Percentiles rank a stretch among this genome's conserved stretches.
phyloP scores from a whole-genome alignment of 176 grass and related monocot genomes.

The Oryza longistaminata region DNA sequence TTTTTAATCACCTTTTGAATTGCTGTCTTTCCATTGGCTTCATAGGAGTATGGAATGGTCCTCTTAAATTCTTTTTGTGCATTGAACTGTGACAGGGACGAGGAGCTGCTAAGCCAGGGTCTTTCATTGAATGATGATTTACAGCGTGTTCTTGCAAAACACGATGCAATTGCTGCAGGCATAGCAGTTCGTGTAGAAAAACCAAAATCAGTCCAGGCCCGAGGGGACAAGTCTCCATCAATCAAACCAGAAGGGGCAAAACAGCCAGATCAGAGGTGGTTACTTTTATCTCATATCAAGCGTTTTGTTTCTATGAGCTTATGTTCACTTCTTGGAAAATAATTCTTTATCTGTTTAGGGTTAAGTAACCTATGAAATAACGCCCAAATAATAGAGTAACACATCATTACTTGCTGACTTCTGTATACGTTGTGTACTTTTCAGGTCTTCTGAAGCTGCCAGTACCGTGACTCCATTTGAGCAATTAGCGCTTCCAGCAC shows the following conservation, averaged over 20 bases:
- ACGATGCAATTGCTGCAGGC: slow-evolving; percentile 86
- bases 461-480: slow-evolving; percentile 51
- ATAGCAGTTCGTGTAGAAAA: slow-evolving; percentile 66
- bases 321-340: slow-evolving; percentile 20
- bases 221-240: slow-evolving; percentile 32
- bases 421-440: slow-evolving; percentile 3
- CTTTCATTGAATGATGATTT: slow-evolving; percentile 97
- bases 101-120: slow-evolving; percentile 74
- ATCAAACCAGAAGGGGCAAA: slow-evolving; percentile 45
- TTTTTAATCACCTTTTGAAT: slow-evolving; percentile 14
- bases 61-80: slow-evolving; percentile 34
- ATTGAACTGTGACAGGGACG: slow-evolving; percentile 64
- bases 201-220: slow-evolving; percentile 46
- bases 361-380: slow-evolving; percentile 3
- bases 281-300: slow-evolving; percentile 15
- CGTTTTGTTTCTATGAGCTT: neutral
- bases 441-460: slow-evolving; percentile 52
- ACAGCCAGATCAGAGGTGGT: slow-evolving; percentile 54
- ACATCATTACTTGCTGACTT: slow-evolving; percentile 24
- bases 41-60: slow-evolving; percentile 16
- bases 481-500: slow-evolving; percentile 67
- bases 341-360: neutral
- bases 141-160: slow-evolving; percentile 84
- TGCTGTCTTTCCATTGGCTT: slow-evolving; percentile 9
- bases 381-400: neutral